Percentiles rank a stretch among this genome's conserved stretches.
These are phyloP conservation scores for Tylopilus rubrobrunneus DNA, from an alignment of 768 basidiomycete genomes.

Conservation along the genomic window DNA sequence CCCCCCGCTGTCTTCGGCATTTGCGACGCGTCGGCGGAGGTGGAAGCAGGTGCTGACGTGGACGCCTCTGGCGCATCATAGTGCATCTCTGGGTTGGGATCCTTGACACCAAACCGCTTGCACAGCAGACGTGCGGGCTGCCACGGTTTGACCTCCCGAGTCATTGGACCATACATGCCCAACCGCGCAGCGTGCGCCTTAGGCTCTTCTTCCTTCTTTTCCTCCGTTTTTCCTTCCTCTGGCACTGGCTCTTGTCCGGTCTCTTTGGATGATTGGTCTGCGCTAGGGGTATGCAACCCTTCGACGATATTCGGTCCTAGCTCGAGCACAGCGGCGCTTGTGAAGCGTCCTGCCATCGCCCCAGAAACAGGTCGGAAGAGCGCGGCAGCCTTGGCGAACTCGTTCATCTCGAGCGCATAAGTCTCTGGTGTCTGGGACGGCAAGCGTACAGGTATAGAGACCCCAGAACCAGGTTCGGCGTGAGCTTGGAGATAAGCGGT, in stretches of 20 bases:
- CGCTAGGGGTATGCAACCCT: slow-evolving; percentile 62
- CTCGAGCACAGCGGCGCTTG: slow-evolving; percentile 72
- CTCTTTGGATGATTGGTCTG: slow-evolving; percentile 34
- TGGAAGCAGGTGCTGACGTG: slow-evolving; percentile 19
- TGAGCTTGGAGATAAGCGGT: slow-evolving; percentile 76
- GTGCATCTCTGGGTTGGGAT: slow-evolving; percentile 64
- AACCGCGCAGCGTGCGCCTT: slow-evolving; percentile 75
- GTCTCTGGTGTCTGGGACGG: slow-evolving; percentile 60
- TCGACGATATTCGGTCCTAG: slow-evolving; percentile 56
- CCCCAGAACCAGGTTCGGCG: slow-evolving; percentile 41
- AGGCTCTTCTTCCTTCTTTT: slow-evolving; percentile 62
- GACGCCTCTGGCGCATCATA: slow-evolving; percentile 29
- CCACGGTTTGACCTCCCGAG: slow-evolving; percentile 71
- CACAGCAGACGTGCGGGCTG: slow-evolving; percentile 83
- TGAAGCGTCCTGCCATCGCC: slow-evolving; percentile 95
- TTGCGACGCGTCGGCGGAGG: slow-evolving; percentile 12
- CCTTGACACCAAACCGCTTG: slow-evolving; percentile 90
- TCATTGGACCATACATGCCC: slow-evolving; percentile 90
- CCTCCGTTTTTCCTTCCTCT: slow-evolving; percentile 46
- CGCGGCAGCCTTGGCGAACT: slow-evolving; percentile 82
- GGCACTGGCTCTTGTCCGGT: slow-evolving; percentile 40
- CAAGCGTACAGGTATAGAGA: slow-evolving; percentile 47
- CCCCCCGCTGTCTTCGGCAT: slow-evolving; percentile 1
- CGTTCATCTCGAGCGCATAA: slow-evolving; percentile 78
- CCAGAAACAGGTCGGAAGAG: slow-evolving; percentile 91